Evolutionary conservation across 192 early-diverging fungal species (phyloP).

Genomic region (Coemansia nantahalensis): DNA sequence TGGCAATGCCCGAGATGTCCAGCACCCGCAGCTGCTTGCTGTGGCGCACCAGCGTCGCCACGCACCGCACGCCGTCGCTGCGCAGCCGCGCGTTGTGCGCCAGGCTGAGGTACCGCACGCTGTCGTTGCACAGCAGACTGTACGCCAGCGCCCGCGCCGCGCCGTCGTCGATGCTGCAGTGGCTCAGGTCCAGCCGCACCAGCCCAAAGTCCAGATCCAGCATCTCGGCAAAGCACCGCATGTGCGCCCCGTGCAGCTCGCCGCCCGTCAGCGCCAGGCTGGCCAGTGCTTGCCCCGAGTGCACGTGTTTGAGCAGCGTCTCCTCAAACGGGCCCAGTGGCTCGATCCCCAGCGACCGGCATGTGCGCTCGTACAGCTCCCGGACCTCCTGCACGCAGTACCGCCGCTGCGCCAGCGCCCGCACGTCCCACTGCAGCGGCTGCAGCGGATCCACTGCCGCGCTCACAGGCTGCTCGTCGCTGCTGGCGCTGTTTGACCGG

Average conservation of each 20-base stretch:
- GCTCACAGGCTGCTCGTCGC: too few species aligned
- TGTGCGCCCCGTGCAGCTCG: constrained; percentile 54
- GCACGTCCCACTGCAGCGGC: constrained; percentile 44
- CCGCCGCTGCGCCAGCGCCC: constrained; percentile 31
- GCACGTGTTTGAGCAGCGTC: constrained; percentile 30
- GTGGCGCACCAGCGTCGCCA: constrained; percentile 73
- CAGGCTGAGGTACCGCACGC: constrained; percentile 62
- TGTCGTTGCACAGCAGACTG: constrained; percentile 67
- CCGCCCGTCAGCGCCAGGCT: constrained; percentile 52
- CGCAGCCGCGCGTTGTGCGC: constrained; percentile 67
- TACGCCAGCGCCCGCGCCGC: constrained; percentile 68
- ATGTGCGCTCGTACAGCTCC: constrained; percentile 43
- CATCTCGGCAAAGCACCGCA: constrained; percentile 72
- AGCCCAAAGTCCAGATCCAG: constrained; percentile 75
- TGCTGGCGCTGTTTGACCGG: neutral
- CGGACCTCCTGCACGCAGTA: constrained; percentile 47
- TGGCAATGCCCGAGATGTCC: constrained; percentile 66
- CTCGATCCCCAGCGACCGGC: constrained; percentile 31
- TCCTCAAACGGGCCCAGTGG: constrained; percentile 34
- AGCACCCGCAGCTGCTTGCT: constrained; percentile 61
- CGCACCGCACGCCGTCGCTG: constrained; percentile 71
- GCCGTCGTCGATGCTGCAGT: constrained; percentile 73
- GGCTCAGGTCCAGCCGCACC: constrained; percentile 60
- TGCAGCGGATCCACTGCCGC: neutral
- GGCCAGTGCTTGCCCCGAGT: constrained; percentile 35